Evolutionary conservation across 2,329 filamentous ascomycete species (phyloP).

Genomic region (Pseudophaeomoniella oleicola): DNA sequence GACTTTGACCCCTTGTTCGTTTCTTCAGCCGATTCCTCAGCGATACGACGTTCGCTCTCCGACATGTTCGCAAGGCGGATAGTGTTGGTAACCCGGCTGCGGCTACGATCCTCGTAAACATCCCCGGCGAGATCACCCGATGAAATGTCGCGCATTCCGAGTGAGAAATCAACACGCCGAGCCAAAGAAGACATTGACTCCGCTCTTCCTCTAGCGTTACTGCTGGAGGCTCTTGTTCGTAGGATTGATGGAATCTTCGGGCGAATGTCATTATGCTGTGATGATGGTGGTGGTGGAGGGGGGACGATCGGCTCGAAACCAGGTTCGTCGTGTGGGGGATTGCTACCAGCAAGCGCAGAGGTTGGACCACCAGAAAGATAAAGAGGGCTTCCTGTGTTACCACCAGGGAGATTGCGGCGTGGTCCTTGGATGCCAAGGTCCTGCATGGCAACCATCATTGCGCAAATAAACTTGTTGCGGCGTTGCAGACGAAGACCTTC

Average conservation of each 20-base stretch:
- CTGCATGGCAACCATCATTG: slow-evolving; percentile 74
- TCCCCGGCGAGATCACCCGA: slow-evolving; percentile 45
- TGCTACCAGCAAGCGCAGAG: slow-evolving; percentile 23
- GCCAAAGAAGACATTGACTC: slow-evolving; percentile 44
- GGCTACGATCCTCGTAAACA: slow-evolving; percentile 43
- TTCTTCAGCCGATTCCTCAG: slow-evolving; percentile 5
- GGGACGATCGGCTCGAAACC: slow-evolving; percentile 10
- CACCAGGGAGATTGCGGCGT: slow-evolving; percentile 55
- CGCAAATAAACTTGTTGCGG: slow-evolving; percentile 87
- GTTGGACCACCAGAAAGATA: slow-evolving; percentile 41
- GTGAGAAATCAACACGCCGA: slow-evolving; percentile 55
- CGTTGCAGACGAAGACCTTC: slow-evolving; percentile 77
- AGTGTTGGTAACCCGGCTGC: slow-evolving; percentile 21
- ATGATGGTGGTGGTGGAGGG: slow-evolving; percentile 15
- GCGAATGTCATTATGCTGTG: slow-evolving; percentile 20
- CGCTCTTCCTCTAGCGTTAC: slow-evolving; percentile 32
- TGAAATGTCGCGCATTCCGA: slow-evolving; percentile 48
- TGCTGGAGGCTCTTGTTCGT: slow-evolving; percentile 28
- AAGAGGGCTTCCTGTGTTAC: slow-evolving; percentile 51
- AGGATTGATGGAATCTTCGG: slow-evolving; percentile 41
- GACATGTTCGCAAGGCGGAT: slow-evolving; percentile 3
- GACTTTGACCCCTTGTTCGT: slow-evolving; percentile 3
- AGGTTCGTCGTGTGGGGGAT: slow-evolving; percentile 24
- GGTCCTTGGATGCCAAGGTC: slow-evolving; percentile 77
- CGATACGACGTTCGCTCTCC: slow-evolving; percentile 14